Conservation (phyloP, 805 yeast genomes). For the Kurtzmaniella cleridarum region DNA sequence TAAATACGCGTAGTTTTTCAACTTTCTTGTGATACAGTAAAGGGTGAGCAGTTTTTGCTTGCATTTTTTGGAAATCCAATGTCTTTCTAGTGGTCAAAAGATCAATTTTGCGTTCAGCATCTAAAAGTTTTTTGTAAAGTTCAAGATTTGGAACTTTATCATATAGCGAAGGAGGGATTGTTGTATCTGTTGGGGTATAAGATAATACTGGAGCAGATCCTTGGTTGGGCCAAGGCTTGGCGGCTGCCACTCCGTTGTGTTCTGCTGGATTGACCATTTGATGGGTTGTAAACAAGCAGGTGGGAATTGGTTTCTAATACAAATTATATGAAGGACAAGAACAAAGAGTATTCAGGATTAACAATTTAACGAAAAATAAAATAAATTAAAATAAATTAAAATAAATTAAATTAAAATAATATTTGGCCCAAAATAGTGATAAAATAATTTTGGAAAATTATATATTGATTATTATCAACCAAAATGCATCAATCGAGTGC, state of each 20-base stretch:
- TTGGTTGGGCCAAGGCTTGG: conserved; percentile 26
- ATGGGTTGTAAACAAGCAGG: too few species aligned
- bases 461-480: too few species aligned
- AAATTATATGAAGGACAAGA: too few species aligned
- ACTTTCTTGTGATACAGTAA: conserved; percentile 38
- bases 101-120: conserved; percentile 81
- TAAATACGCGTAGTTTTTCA: conserved; percentile 67
- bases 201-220: conserved; percentile 34
- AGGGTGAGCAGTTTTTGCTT: conserved; percentile 36
- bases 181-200: conserved; percentile 39
- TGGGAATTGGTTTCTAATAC: too few species aligned
- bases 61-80: conserved; percentile 73
- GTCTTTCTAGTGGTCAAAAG: conserved; percentile 77
- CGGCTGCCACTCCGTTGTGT: conserved; percentile 6
- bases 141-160: conserved; percentile 62
- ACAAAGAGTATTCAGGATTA: too few species aligned
- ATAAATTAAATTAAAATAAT: too few species aligned
- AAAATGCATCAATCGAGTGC: too few species aligned
- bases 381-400: too few species aligned
- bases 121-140: conserved; percentile 62
- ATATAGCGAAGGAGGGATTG: conserved; percentile 32
- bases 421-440: too few species aligned
- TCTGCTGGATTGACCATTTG: too few species aligned
- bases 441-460: too few species aligned
- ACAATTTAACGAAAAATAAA: too few species aligned